phyloP scores from a whole-genome alignment of 768 basidiomycete genomes.

The Hypholoma sublateritium region DNA sequence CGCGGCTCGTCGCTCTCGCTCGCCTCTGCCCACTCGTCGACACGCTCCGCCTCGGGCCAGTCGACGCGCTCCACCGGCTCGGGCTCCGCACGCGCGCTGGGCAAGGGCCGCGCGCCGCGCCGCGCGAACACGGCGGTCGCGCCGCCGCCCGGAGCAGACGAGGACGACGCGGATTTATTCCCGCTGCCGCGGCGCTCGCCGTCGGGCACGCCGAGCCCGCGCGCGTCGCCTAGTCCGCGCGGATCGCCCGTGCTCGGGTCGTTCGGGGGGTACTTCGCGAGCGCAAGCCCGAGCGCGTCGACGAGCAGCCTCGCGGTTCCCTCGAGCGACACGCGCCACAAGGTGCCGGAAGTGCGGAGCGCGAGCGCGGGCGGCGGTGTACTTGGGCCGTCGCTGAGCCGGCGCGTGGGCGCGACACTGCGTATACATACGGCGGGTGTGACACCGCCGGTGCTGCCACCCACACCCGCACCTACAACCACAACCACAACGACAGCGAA shows the following conservation, averaged over 20 bases:
- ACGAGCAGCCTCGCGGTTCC: slow-evolving; percentile 20
- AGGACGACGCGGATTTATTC: slow-evolving; percentile 52
- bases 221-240: slow-evolving; percentile 27
- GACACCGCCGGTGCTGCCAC: neutral
- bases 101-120: neutral
- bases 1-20: neutral
- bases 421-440: neutral
- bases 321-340: neutral
- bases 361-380: neutral
- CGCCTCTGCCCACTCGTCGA: neutral
- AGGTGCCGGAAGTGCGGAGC: neutral
- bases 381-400: neutral
- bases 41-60: neutral
- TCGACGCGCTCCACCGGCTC: neutral
- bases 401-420: neutral
- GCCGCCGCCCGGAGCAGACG: slow-evolving; percentile 34
- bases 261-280: slow-evolving; percentile 17
- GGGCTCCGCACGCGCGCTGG: neutral
- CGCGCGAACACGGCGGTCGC: neutral
- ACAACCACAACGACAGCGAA: neutral
- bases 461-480: neutral
- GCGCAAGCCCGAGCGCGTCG: slow-evolving; percentile 36
- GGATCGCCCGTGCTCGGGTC: slow-evolving; percentile 9
- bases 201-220: slow-evolving; percentile 8
- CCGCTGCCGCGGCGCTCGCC: slow-evolving; percentile 61